Base-by-base conservation (phyloP, 345 rosid species). In the Luvunga scandens region DNA sequence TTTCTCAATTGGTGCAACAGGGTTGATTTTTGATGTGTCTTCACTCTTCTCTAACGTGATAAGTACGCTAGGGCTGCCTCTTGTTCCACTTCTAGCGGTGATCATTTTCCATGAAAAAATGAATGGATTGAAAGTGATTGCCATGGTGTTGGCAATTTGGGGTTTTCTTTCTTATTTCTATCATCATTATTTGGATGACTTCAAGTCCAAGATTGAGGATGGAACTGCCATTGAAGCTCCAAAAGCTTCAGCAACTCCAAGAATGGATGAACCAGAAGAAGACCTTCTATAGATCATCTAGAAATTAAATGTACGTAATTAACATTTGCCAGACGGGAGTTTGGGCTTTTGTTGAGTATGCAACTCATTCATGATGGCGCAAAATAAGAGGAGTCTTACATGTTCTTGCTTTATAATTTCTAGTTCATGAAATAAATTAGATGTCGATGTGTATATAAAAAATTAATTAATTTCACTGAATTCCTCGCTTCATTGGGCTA, bases 121-220 rank as follows among this genome's bases (percentile, higher is more conserved):
- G 87, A 67, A 74, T 38, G 89, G 89, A 9, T 48, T 86, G 2
- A 88, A 88, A 66, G 83, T 19, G 19, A 80, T 84, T 36, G 72
- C 91, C 14, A 79, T 86, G 83, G 42, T 74, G 53, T 38, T 88
- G 77, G 87, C 87, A 5, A 9, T 83, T 2, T 83, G 89, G 91
- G 91, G 87, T 0, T 77, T 86, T 34, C 19, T 83, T 45, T 86
- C 87, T 0, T 88, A 78, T 45, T 75, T 78, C 7, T 88, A 83
- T 77, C 89, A 83, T 78, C 85, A 86, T 2, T 85, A 84, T 68
- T 64, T 84, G 1, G 89, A 84, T 25, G 80, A 62, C 12, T 22
- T 8, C 1, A 31, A 78, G 25, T 57, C 78, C 62, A 45, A 78
- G 31, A 38, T 4, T 38, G 48, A 25, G 1, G 9, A 22, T 12